Evolutionary conservation across 2,329 filamentous ascomycete species (phyloP).

Genomic region (Claviceps maximensis): DNA sequence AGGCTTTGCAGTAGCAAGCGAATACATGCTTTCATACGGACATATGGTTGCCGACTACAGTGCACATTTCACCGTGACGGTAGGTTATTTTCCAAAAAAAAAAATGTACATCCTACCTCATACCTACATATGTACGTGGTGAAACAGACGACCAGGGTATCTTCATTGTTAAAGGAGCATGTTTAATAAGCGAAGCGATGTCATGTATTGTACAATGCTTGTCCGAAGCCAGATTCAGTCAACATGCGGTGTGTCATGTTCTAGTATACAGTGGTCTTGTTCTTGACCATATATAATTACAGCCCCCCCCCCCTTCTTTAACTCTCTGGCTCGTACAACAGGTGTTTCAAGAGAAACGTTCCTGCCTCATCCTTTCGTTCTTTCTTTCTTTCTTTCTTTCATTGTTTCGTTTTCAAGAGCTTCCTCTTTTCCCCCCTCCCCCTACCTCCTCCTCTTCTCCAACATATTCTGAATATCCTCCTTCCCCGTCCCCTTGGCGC

Average conservation of each 20-base stretch:
- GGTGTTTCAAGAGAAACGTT: background rate
- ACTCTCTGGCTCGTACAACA: background rate
- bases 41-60: background rate
- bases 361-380: background rate
- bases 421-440: background rate
- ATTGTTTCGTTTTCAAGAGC: background rate
- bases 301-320: background rate
- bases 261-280: background rate
- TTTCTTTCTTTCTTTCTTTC: background rate
- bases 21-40: background rate
- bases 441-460: constrained; percentile 21
- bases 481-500: constrained; percentile 19
- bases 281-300: background rate
- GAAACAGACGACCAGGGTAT: background rate
- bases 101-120: no score
- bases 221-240: background rate
- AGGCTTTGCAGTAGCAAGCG: no score
- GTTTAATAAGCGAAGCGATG: background rate
- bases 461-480: constrained; percentile 27
- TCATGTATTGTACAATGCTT: background rate
- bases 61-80: background rate
- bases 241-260: background rate
- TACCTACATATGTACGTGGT: background rate
- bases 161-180: background rate
- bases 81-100: no score